Evolutionary conservation across 371 early-diverging fungal genomes (phyloP).

Genomic region (Mortierella sp.): DNA sequence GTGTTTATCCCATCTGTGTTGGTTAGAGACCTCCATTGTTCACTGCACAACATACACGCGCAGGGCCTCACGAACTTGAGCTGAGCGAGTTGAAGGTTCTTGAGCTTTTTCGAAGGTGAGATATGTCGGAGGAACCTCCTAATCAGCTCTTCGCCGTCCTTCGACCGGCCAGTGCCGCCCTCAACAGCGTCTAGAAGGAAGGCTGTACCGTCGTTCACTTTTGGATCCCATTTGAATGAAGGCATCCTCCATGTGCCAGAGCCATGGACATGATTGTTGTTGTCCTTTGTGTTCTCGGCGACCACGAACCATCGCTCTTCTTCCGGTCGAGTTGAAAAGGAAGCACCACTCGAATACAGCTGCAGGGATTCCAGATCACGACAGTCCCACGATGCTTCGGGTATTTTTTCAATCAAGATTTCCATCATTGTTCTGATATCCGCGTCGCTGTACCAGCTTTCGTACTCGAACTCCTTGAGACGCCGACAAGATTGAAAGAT

Average conservation of each 20-base stretch:
- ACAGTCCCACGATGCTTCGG: background rate
- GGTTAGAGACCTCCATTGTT: too few species aligned
- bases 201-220: background rate
- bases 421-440: constrained; percentile 6
- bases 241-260: constrained; percentile 8
- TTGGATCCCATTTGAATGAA: background rate
- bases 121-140: background rate
- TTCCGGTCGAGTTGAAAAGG: too few species aligned
- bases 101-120: background rate
- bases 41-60: too few species aligned
- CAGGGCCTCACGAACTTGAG: too few species aligned
- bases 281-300: background rate
- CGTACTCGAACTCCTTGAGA: background rate
- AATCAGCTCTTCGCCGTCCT: too few species aligned
- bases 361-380: background rate
- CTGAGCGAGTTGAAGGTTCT: background rate
- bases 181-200: constrained; percentile 9
- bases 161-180: background rate
- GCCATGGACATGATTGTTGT: too few species aligned
- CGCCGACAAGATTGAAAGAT: constrained; percentile 1
- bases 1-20: too few species aligned
- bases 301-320: background rate
- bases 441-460: background rate
- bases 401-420: background rate
- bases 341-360: too few species aligned